Evolutionary conservation across 768 basidiomycete genomes (phyloP), one percentile per base, ranked within the genome.

Genomic region (Coprinopsis sp.): DNA sequence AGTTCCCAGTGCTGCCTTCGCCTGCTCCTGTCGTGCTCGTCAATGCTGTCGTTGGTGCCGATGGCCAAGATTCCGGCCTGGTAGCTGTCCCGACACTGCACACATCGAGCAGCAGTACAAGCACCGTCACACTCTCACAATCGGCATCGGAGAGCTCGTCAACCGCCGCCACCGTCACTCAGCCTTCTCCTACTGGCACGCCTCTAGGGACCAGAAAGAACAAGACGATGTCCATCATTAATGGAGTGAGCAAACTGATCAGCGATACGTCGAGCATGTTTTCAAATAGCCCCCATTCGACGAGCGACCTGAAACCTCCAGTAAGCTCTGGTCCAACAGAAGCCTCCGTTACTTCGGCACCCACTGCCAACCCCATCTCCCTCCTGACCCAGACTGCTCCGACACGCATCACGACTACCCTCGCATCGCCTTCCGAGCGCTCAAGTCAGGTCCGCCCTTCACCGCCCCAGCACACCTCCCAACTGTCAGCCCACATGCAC

Each of bases 371-470:
- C 22, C 68, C 64, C 21, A 70, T 74, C 18, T 84, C 82, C 13
- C 69, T 84, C 21, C 72, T 84, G 29, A 79, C 79, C n/a, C 80
- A 77, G 52, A 83, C 82, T 6, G 82, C 82, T 3, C 81, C 81
- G 23, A 55, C 57, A 45, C 61, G 68, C 37, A 53, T 61, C 6
- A 51, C 61, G 11, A 50, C 61, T 3, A 55, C 60, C 33, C 30
- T 33, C 5, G 19, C 12, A 16, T 19, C 47, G 6, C 30, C 61
- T n/a, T 52, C 55, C 6, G 58, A 38, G 22, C 55, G 59, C n/a
- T 53, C 62, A 25, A 50, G 59, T 16, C 51, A 51, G 38, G 51
- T 56, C 14, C 65, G 66, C n/a, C 44, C 56, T 43, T 67, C 72
- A 12, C 71, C 73, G 27, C 66, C 68, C 18, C 67, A 63, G 37